Evolutionary conservation across 2,329 filamentous ascomycete genomes (phyloP).

Genomic region (Byssochlamys sp.): DNA sequence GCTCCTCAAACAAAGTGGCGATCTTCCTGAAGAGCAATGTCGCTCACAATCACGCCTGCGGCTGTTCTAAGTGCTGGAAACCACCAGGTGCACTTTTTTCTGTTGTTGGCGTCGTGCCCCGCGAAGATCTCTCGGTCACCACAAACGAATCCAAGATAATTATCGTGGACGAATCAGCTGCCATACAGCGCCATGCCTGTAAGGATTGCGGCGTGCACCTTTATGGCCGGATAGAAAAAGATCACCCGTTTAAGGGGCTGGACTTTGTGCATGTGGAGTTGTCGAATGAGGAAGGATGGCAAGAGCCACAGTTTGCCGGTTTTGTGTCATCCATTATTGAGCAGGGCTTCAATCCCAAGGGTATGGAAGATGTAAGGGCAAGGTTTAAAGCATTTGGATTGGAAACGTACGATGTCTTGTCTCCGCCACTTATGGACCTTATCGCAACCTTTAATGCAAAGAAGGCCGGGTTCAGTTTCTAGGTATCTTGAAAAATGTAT

Average conservation of each 20-base stretch:
- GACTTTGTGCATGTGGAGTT: slow-evolving; percentile 61
- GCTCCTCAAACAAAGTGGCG: slow-evolving; percentile 46
- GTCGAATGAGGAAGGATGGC: slow-evolving; percentile 54
- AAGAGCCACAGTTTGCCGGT: slow-evolving; percentile 60
- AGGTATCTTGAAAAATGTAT: no score
- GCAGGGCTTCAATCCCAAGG: slow-evolving; percentile 51
- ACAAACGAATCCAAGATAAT: slow-evolving; percentile 50
- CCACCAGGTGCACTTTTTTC: slow-evolving; percentile 55
- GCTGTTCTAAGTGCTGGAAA: slow-evolving; percentile 66
- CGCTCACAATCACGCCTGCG: slow-evolving; percentile 60
- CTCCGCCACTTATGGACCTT: slow-evolving; percentile 54
- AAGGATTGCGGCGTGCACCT: slow-evolving; percentile 51
- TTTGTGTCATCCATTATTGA: slow-evolving; percentile 61
- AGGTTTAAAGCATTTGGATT: slow-evolving; percentile 48
- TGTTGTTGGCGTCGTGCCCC: slow-evolving; percentile 52
- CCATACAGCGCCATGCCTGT: slow-evolving; percentile 55
- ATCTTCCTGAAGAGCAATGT: slow-evolving; percentile 51
- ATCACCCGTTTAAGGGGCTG: slow-evolving; percentile 59
- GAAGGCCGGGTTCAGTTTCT: no score
- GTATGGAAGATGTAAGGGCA: slow-evolving; percentile 47
- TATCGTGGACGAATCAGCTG: slow-evolving; percentile 46
- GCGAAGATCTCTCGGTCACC: slow-evolving; percentile 46
- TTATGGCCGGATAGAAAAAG: slow-evolving; percentile 55
- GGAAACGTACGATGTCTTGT: slow-evolving; percentile 54
- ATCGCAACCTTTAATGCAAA: slow-evolving; percentile 48